Conservation (phyloP, 2,329 filamentous ascomycete genomes). For the Scytalidium sp. region DNA sequence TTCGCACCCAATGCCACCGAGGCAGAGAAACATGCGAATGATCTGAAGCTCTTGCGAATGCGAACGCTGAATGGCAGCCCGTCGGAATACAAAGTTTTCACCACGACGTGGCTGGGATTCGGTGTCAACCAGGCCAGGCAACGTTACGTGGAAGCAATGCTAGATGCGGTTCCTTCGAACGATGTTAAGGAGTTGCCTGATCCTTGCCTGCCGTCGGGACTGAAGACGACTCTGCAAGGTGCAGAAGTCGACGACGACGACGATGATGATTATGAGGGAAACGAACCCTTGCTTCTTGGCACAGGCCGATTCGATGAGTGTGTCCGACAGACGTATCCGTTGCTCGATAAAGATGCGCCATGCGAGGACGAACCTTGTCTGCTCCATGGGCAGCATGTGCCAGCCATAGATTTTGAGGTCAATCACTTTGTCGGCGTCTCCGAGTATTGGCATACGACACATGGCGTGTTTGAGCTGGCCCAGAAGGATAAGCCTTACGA, state of each 20-base stretch:
- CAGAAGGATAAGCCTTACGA: slow-evolving; percentile 81
- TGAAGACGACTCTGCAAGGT: slow-evolving; percentile 73
- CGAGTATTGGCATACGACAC: slow-evolving; percentile 98
- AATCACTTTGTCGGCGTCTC: slow-evolving; percentile 98
- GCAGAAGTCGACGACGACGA: slow-evolving; percentile 41
- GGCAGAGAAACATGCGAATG: slow-evolving; percentile 81
- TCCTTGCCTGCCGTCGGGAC: slow-evolving; percentile 80
- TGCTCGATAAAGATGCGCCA: slow-evolving; percentile 84
- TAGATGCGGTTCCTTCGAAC: slow-evolving; percentile 59
- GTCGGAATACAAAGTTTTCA: slow-evolving; percentile 85
- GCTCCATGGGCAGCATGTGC: slow-evolving; percentile 86
- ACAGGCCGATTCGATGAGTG: slow-evolving; percentile 89
- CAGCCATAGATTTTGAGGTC: slow-evolving; percentile 92
- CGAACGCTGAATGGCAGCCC: slow-evolving; percentile 76
- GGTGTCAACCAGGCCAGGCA: slow-evolving; percentile 91
- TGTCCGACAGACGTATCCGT: slow-evolving; percentile 73
- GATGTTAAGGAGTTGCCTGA: slow-evolving; percentile 72
- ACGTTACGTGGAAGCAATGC: slow-evolving; percentile 76
- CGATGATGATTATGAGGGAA: slow-evolving; percentile 25
- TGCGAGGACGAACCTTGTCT: slow-evolving; percentile 84
- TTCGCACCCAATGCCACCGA: slow-evolving; percentile 95
- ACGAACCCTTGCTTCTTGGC: slow-evolving; percentile 64
- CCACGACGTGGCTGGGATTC: slow-evolving; percentile 94
- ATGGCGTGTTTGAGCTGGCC: slow-evolving; percentile 81
- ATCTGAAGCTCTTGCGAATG: slow-evolving; percentile 82